Percentiles rank a stretch among this genome's conserved stretches.
phyloP scores from a whole-genome alignment of 306 rosid species.

The Inga laurina region DNA sequence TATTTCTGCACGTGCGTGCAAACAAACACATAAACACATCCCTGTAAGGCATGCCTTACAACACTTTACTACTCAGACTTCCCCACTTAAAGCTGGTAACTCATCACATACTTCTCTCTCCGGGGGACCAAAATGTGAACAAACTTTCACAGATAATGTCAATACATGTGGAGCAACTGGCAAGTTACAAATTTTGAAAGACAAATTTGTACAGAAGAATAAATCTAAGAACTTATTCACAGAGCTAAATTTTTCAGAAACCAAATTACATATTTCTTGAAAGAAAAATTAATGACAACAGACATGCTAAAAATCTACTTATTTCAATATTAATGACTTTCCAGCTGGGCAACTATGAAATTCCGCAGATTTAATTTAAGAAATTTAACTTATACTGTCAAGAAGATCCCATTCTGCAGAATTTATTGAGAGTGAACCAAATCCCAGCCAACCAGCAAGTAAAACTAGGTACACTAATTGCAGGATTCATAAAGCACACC shows the following conservation, averaged over 20 bases:
- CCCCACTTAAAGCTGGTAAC: background rate
- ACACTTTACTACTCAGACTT: background rate
- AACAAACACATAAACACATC: too few relatives aligned
- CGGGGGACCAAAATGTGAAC: background rate
- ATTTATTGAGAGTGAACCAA: background rate
- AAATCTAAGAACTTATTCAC: background rate
- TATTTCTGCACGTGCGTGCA: too few relatives aligned
- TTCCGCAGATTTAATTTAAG: background rate
- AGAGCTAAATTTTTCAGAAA: background rate
- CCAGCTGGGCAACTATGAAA: background rate
- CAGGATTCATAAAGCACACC: background rate
- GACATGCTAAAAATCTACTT: background rate
- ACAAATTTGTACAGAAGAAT: background rate
- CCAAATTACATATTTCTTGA: background rate
- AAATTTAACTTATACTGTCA: background rate
- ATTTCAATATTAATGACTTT: background rate
- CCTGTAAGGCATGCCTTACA: too few relatives aligned
- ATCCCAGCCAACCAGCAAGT: background rate
- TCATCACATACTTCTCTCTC: too few relatives aligned
- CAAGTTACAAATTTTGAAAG: background rate
- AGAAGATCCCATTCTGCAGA: constrained; percentile 10
- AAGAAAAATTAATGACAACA: background rate
- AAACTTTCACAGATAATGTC: background rate
- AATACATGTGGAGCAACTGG: background rate
- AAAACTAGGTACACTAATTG: background rate